Evolutionary conservation across 768 basidiomycete genomes (phyloP), one percentile per base, ranked within the genome.

Genomic region (Auricularia heimuer): DNA sequence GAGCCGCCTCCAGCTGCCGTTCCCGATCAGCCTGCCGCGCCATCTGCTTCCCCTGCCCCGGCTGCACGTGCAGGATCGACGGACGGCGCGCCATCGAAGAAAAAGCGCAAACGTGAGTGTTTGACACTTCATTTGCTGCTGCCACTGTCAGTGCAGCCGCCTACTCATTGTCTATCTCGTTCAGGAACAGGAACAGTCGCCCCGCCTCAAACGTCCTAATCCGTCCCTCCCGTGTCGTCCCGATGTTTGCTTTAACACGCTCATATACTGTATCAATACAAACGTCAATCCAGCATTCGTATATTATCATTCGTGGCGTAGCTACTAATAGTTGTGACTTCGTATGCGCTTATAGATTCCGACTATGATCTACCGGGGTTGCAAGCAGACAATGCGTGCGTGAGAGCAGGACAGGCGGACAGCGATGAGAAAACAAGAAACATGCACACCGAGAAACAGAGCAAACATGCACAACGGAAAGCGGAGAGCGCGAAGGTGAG

Each of bases 21-120:
- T 3, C 75, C 75, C 7, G 75, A 72, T 4, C 75, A 77, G 10
- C 63, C 70, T 16, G 75, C 73, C 2, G 76, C 80, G 7, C 78
- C 73, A 61, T 69, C 63, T 21, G 67, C 75, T 34, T 70, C 75
- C 18, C 67, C 67, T 11, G 77, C 76, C 56, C 71, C 81, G 24
- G 71, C 76, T 45, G 73, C 80, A 16, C 82, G 80, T 68, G 87
- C 87, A 63, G 47, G 65, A 4, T 68, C 77, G 24, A 69, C 77
- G 37, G 64, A 73, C 47, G 88, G 82, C 72, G 80, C 78, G 3
- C 76, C 78, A 0, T 70, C 79, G 2, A 89, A 84, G 72, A 90
- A 88, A 77, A 92, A 88, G 76, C 84, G 83, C 72, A 92, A 91
- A 79, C 84, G 90, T 86, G 73, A 64, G 86, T 77, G 18, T 21